Conservation (phyloP, 345 rosid species). For the Eutrema heterophyllum region DNA sequence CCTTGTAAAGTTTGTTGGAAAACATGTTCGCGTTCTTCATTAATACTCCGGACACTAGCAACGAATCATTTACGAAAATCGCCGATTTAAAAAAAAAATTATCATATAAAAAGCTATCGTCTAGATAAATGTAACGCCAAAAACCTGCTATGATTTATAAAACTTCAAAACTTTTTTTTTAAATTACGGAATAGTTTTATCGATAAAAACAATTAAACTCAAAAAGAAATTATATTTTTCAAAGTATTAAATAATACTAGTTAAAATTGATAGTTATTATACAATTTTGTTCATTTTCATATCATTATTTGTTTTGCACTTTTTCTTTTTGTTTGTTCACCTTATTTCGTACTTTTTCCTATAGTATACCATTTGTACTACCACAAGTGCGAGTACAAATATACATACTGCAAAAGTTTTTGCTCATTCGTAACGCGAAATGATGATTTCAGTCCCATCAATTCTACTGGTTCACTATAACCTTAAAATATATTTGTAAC, state of each 20-base stretch:
- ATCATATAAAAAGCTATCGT: too few species aligned
- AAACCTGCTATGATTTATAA: background rate
- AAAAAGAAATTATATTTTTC: background rate
- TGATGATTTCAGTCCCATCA: background rate
- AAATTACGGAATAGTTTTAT: too few species aligned
- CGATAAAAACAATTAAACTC: background rate
- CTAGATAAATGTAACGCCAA: too few species aligned
- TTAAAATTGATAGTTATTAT: background rate
- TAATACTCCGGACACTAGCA: too few species aligned
- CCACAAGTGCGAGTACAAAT: background rate
- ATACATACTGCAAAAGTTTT: background rate
- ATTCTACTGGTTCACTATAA: background rate
- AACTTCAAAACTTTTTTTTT: background rate
- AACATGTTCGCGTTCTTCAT: too few species aligned
- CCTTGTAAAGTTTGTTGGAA: too few species aligned
- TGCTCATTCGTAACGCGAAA: slow-evolving; percentile 5
- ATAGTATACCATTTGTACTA: background rate
- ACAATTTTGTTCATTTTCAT: background rate
- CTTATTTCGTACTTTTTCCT: background rate
- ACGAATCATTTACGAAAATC: too few species aligned
- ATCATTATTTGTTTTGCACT: background rate
- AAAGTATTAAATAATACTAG: too few species aligned
- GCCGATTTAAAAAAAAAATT: too few species aligned
- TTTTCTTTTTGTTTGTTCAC: background rate
- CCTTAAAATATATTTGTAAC: background rate